Base-by-base conservation (phyloP, 176 grass and related monocot genomes). In the Triticum dicoccoides region DNA sequence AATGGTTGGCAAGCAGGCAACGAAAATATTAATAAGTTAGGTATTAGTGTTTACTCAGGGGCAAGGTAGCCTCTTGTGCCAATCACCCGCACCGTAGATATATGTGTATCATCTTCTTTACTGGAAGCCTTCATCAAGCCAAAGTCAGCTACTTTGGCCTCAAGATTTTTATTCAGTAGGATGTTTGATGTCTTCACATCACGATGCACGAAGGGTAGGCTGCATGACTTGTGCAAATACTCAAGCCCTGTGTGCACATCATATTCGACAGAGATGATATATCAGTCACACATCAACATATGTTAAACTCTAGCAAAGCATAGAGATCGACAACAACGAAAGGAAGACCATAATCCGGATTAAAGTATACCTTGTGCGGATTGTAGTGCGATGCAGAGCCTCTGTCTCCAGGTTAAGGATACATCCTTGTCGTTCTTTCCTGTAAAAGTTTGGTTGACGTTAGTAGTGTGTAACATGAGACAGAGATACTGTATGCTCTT, bases 121-220 rank as follows among this genome's bases (percentile, higher is more conserved):
- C 17, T 8, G 38, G 89, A 83, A 49, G 86, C 59, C 73, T 83
- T 95, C 0, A 87, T 32, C 20, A 95, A 7, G 7, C 93, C 93
- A 80, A 95, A 93, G 65, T 95, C 94, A 1, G 94, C 91, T 4
- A 93, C 87, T 65, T 93, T 95, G 11, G 94, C 94, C 78, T 93
- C 78, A 3, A 91, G 10, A 4, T 83, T 83, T 2, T 70, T 11
- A 15, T 91, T 85, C 20, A 95, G 44, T 6, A 91, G 91, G 72
- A 95, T 91, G 49, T 95, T 95, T 3, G 65, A 34, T 0, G 81
- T 27, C 70, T 95, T 95, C 69, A 95, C 89, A 12, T 95, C 93
- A 39, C 90, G 80, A 18, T 95, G 93, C 64, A 84, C 77, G 8
- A 90, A 10, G 12, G 78, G 82, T 1, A 81, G 87, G 3, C 54